Conservation (phyloP, 768 basidiomycete species). For the Lactarius tabidus region DNA sequence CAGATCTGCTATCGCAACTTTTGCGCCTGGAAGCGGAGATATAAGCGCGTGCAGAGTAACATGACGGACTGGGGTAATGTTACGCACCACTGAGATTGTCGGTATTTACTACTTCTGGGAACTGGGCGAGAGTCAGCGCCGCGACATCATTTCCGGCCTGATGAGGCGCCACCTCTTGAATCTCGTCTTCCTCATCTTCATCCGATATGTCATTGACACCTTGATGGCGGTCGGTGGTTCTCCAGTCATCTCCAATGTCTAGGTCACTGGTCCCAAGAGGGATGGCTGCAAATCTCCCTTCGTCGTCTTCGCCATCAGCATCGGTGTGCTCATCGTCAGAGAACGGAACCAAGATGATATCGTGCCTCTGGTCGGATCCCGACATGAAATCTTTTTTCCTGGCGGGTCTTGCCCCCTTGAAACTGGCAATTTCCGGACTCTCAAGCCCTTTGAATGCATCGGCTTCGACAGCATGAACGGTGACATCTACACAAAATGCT, state of each 20-base stretch:
- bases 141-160: constrained; percentile 3
- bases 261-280: constrained; percentile 26
- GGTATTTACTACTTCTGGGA: background rate
- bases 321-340: constrained; percentile 19
- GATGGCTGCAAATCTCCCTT: background rate
- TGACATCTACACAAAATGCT: constrained; percentile 5
- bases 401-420: background rate
- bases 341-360: constrained; percentile 3
- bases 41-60: background rate
- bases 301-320: constrained; percentile 19
- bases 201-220: background rate
- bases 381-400: background rate
- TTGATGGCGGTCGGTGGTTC: background rate
- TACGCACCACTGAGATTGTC: constrained; percentile 4
- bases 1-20: background rate
- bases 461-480: background rate
- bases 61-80: background rate
- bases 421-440: background rate
- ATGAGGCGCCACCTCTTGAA: constrained; percentile 1
- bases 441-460: background rate
- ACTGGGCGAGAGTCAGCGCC: background rate
- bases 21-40: background rate
- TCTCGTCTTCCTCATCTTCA: constrained; percentile 15
- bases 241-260: constrained; percentile 21
- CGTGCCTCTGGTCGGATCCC: background rate